phyloP scores from a whole-genome alignment of 108 stramenopile genomes.

The Conticribra weissflogii region DNA sequence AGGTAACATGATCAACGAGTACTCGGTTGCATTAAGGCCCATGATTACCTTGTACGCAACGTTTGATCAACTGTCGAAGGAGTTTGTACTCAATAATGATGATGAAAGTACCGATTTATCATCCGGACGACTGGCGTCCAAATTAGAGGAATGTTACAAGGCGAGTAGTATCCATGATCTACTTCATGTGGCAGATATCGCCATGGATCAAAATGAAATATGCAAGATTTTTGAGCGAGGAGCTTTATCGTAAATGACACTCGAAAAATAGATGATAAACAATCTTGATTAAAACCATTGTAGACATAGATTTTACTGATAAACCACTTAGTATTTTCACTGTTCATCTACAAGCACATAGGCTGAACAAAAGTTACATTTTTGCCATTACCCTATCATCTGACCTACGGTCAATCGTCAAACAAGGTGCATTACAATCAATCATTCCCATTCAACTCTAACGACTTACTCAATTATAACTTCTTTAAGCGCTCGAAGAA shows the following conservation, averaged over 20 bases:
- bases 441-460: too few species aligned
- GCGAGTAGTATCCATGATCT: slow-evolving; percentile 66
- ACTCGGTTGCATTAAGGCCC: slow-evolving; percentile 64
- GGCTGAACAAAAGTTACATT: too few species aligned
- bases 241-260: slow-evolving; percentile 1
- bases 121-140: slow-evolving; percentile 57
- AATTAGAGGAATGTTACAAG: slow-evolving; percentile 61
- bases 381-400: too few species aligned
- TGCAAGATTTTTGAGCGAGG: slow-evolving; percentile 76
- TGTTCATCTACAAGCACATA: too few species aligned
- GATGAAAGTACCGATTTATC: slow-evolving; percentile 60
- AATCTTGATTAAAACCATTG: too few species aligned
- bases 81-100: slow-evolving; percentile 58
- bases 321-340: too few species aligned
- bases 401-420: too few species aligned
- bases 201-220: slow-evolving; percentile 57
- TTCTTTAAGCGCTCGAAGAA: too few species aligned
- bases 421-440: too few species aligned
- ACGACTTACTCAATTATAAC: too few species aligned
- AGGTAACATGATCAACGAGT: slow-evolving; percentile 57
- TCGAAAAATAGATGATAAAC: too few species aligned
- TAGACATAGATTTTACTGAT: too few species aligned
- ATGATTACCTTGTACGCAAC: slow-evolving; percentile 78
- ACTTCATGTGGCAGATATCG: slow-evolving; percentile 58
- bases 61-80: slow-evolving; percentile 71